phyloP scores from a whole-genome alignment of 2,329 filamentous ascomycete genomes.

The Fusarium cyanostomum region DNA sequence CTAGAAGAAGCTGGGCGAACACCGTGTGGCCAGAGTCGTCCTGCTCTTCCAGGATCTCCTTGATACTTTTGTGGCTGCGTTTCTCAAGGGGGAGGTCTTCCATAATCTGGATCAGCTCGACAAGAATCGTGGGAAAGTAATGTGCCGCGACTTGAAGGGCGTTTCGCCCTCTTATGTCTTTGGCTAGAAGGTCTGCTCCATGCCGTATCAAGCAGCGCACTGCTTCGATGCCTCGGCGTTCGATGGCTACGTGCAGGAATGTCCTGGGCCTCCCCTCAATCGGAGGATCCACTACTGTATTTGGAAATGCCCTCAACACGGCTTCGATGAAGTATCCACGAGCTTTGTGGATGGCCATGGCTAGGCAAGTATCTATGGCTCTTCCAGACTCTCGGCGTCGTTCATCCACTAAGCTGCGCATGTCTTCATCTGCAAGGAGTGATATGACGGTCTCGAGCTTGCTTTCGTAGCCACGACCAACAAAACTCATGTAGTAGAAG shows the following conservation, averaged over 20 bases:
- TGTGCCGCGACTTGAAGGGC: neutral
- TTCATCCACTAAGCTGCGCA: accelerated
- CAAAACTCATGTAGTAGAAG: neutral
- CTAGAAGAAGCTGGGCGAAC: neutral
- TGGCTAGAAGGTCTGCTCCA: neutral
- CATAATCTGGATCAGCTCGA: neutral
- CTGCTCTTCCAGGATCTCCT: neutral
- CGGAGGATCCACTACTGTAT: neutral
- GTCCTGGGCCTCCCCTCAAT: neutral
- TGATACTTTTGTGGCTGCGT: neutral
- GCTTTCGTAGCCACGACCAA: neutral
- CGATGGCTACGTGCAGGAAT: neutral
- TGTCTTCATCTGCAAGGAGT: neutral
- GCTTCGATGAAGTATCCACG: neutral
- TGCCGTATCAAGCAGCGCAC: neutral
- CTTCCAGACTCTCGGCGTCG: neutral
- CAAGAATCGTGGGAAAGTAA: neutral
- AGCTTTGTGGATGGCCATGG: neutral
- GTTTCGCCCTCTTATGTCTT: neutral
- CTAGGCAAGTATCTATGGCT: neutral
- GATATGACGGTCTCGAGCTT: neutral
- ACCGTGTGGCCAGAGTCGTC: neutral
- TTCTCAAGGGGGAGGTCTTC: accelerated
- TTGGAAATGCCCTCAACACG: accelerated
- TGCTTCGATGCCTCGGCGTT: neutral